Conservation (phyloP, 2,329 filamentous ascomycete species). For the Davidsoniella neocaledoniae region DNA sequence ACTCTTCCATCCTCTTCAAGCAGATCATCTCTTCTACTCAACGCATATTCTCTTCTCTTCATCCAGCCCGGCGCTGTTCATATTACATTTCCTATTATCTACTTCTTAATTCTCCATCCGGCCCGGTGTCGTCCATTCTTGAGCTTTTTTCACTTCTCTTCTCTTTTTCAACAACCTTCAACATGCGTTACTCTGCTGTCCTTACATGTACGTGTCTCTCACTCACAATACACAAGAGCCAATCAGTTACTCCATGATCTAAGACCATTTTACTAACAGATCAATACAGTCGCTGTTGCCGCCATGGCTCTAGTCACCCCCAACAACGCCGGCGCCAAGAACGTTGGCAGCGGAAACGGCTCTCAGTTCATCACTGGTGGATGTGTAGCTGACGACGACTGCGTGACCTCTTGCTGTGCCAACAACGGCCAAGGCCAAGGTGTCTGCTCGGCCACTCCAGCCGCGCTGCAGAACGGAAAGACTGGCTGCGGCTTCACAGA, state of each 20-base stretch:
- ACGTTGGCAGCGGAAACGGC: slow-evolving; percentile 16
- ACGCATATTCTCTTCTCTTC: background rate
- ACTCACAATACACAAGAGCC: too few relatives aligned
- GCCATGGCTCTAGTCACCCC: slow-evolving; percentile 15
- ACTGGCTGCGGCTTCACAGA: slow-evolving; percentile 20
- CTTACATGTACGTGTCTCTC: slow-evolving; percentile 16
- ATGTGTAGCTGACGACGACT: slow-evolving; percentile 18
- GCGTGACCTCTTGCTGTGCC: slow-evolving; percentile 18
- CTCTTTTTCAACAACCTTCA: slow-evolving; percentile 15
- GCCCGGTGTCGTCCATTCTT: too few relatives aligned
- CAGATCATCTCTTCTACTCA: background rate
- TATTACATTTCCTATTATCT: slow-evolving; percentile 8
- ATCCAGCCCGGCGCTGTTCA: slow-evolving; percentile 1
- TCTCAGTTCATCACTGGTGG: slow-evolving; percentile 20
- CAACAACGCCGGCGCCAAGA: slow-evolving; percentile 16
- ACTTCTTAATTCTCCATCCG: background rate
- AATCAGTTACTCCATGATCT: too few relatives aligned
- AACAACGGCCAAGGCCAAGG: slow-evolving; percentile 15
- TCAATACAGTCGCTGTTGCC: slow-evolving; percentile 13
- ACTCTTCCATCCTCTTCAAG: background rate
- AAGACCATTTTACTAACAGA: slow-evolving; percentile 2
- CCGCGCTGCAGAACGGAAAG: slow-evolving; percentile 19
- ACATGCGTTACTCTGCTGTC: slow-evolving; percentile 15
- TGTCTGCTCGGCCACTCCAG: slow-evolving; percentile 19
- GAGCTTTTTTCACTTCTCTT: slow-evolving; percentile 2